These are phyloP conservation scores for Emericellopsis cladophorae DNA, from an alignment of 2,329 filamentous ascomycete species.

Conservation along the genomic window DNA sequence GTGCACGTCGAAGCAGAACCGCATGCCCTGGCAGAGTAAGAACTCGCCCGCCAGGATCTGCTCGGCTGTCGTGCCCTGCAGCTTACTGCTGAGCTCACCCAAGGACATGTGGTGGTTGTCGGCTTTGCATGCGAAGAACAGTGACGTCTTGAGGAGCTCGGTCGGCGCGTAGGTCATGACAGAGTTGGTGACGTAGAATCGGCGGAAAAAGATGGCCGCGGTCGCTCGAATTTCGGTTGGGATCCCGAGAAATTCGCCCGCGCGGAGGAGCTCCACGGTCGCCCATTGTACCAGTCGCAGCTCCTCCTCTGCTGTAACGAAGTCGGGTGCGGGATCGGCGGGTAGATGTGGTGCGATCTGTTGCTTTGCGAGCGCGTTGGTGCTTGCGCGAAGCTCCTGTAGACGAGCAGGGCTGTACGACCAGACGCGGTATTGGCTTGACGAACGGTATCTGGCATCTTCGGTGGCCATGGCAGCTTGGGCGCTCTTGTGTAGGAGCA, in stretches of 20 bases:
- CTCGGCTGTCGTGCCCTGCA: slow-evolving; percentile 60
- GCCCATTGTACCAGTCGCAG: slow-evolving; percentile 71
- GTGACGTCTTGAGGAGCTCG: slow-evolving; percentile 74
- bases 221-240: slow-evolving; percentile 46
- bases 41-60: slow-evolving; percentile 87
- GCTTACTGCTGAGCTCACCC: slow-evolving; percentile 52
- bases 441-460: slow-evolving; percentile 81
- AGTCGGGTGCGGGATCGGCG: slow-evolving; percentile 51
- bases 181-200: slow-evolving; percentile 93
- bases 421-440: slow-evolving; percentile 86
- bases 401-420: slow-evolving; percentile 72
- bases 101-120: slow-evolving; percentile 68
- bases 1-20: slow-evolving; percentile 86
- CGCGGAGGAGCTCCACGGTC: slow-evolving; percentile 43
- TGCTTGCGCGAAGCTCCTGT: slow-evolving; percentile 58
- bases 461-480: slow-evolving; percentile 54
- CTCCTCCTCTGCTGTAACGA: slow-evolving; percentile 76
- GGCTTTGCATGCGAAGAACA: slow-evolving; percentile 90
- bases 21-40: slow-evolving; percentile 77
- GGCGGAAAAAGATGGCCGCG: slow-evolving; percentile 77
- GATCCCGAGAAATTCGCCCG: slow-evolving; percentile 38
- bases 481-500: too few relatives aligned
- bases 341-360: slow-evolving; percentile 48
- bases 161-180: slow-evolving; percentile 93
- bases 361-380: slow-evolving; percentile 59